These are phyloP conservation scores for Xylariaceae sp. DNA, from an alignment of 2,329 filamentous ascomycete genomes.

Conservation along the genomic window DNA sequence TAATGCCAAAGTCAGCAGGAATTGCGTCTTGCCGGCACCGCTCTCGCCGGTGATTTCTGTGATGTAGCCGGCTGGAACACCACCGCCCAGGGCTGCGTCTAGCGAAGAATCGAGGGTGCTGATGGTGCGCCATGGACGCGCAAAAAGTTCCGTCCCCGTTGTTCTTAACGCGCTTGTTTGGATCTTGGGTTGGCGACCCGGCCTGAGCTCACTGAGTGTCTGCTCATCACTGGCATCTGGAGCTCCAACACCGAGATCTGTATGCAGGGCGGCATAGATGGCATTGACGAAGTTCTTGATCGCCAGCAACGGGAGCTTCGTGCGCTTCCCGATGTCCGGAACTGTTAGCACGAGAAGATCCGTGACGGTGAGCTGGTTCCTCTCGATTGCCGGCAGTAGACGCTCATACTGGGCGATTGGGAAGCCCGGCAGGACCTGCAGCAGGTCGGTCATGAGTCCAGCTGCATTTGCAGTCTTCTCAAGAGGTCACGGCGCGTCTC, in stretches of 20 bases:
- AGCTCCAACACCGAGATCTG: slow-evolving; percentile 45
- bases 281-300: slow-evolving; percentile 67
- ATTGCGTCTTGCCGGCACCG: slow-evolving; percentile 90
- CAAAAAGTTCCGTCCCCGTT: slow-evolving; percentile 36
- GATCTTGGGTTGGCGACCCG: neutral
- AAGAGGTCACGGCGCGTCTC: neutral
- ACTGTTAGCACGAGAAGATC: slow-evolving; percentile 83
- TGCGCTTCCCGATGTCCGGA: slow-evolving; percentile 78
- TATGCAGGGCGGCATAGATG: slow-evolving; percentile 62
- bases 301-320: slow-evolving; percentile 73
- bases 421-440: slow-evolving; percentile 76
- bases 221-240: neutral
- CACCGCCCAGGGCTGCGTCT: slow-evolving; percentile 67
- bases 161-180: slow-evolving; percentile 23
- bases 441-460: slow-evolving; percentile 74
- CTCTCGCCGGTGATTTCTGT: slow-evolving; percentile 92
- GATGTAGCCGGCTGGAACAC: slow-evolving; percentile 73
- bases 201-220: slow-evolving; percentile 17
- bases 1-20: slow-evolving; percentile 79
- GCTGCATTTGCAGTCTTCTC: slow-evolving; percentile 18
- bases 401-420: slow-evolving; percentile 63
- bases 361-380: slow-evolving; percentile 67
- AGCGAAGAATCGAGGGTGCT: slow-evolving; percentile 74
- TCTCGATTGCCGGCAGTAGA: slow-evolving; percentile 75
- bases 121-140: slow-evolving; percentile 51